Conservation (phyloP, 1,139 yeast species). For the Hansenula sp. region DNA sequence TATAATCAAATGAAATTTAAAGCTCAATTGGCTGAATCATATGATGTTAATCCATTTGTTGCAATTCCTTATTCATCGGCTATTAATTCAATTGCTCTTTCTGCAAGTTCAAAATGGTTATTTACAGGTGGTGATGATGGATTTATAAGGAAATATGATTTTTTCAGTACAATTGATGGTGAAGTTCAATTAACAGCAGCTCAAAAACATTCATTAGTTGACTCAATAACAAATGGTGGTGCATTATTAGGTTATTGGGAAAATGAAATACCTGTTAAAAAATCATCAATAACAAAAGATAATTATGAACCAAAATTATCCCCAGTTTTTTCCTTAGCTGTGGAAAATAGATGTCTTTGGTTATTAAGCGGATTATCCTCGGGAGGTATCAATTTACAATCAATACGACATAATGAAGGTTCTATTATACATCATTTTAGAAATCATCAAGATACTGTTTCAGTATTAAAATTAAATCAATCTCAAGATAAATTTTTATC, state of each 20-base stretch:
- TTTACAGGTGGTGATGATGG: constrained; percentile 98
- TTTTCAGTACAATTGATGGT: constrained; percentile 84
- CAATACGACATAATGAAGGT: constrained; percentile 84
- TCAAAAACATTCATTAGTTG: constrained; percentile 85
- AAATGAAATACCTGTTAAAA: constrained; percentile 75
- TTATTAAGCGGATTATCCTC: constrained; percentile 73
- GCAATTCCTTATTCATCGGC: constrained; percentile 69
- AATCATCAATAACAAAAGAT: constrained; percentile 32
- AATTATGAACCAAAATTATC: constrained; percentile 64
- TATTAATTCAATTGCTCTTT: constrained; percentile 72
- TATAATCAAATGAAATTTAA: constrained; percentile 38
- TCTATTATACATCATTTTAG: constrained; percentile 69
- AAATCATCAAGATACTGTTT: constrained; percentile 71
- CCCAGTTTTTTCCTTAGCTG: constrained; percentile 86
- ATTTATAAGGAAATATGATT: constrained; percentile 83
- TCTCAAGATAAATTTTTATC: constrained; percentile 51
- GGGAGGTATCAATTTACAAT: constrained; percentile 86
- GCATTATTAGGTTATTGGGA: constrained; percentile 88
- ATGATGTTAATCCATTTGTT: constrained; percentile 62
- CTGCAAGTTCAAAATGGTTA: constrained; percentile 82
- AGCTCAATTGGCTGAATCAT: constrained; percentile 43
- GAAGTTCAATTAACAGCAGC: constrained; percentile 85
- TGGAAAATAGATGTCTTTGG: constrained; percentile 81
- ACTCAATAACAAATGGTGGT: constrained; percentile 81
- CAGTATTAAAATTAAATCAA: constrained; percentile 60